These are phyloP conservation scores for Viola pubescens DNA, from an alignment of 441 rosid genomes.

Conservation along the genomic window DNA sequence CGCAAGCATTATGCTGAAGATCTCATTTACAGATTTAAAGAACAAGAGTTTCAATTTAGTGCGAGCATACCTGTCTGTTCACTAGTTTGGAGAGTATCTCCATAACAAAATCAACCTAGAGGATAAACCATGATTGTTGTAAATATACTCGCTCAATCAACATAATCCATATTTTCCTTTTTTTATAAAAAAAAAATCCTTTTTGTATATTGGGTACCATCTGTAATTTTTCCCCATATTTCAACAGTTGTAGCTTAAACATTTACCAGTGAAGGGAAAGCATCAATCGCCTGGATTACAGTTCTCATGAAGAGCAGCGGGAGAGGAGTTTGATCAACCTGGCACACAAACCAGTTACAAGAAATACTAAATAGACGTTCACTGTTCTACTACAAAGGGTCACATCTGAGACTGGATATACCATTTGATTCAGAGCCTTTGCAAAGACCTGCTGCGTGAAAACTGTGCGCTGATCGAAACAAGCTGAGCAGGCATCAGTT, in stretches of 20 bases:
- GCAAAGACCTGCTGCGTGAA: slow-evolving; percentile 96
- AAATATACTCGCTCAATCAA: not conserved
- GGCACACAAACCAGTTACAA: slow-evolving; percentile 27
- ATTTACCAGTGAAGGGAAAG: slow-evolving; percentile 87
- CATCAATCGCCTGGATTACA: slow-evolving; percentile 92
- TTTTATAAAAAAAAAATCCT: too few relatives aligned
- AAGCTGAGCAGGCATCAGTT: slow-evolving; percentile 91
- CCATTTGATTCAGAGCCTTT: slow-evolving; percentile 95
- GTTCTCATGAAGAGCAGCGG: slow-evolving; percentile 99
- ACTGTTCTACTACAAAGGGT: not conserved
- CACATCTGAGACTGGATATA: slow-evolving; percentile 25
- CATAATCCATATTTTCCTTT: not conserved
- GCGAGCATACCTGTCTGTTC: slow-evolving; percentile 61
- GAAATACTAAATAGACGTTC: not conserved
- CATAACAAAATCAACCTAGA: slow-evolving; percentile 95
- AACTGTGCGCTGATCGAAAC: slow-evolving; percentile 98
- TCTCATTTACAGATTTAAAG: not conserved
- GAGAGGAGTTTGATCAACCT: slow-evolving; percentile 90
- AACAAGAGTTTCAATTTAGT: not conserved
- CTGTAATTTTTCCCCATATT: too few relatives aligned
- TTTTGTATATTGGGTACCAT: not conserved
- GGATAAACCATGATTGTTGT: slow-evolving; percentile 7
- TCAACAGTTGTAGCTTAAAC: not conserved
- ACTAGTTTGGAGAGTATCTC: slow-evolving; percentile 93
- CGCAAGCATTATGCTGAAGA: slow-evolving; percentile 3